Base-by-base conservation (phyloP, 306 rosid species). In the Parietaria judaica region DNA sequence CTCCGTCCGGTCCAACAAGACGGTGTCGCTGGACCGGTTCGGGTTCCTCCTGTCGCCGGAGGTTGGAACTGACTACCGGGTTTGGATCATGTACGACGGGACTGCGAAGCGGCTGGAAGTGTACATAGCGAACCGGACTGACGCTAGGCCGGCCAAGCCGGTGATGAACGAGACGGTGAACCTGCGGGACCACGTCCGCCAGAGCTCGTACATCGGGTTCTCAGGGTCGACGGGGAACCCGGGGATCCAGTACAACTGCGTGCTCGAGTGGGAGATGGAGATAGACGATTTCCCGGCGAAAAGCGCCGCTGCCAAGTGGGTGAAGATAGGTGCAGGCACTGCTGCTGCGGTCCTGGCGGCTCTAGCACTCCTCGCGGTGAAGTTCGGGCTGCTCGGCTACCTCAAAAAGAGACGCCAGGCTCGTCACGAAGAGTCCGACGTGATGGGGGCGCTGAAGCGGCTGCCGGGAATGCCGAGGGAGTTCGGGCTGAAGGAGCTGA, bases 391-490 rank as follows among this genome's bases (percentile, higher is more conserved):
- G 36, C 35, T 61, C 12, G 36, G 38, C 9, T 74, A 69, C 54
- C 6, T 37, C 56, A 78, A 49, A 8, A 81, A 71, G 74, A 68
- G 57, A 36, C 65, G 49, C 50, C 52, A 41, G 66, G 51, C 47
- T n/a, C 65, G 6, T 2, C 55, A 31, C 11, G 83, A 69, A 53
- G 83, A 81, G 49, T 58, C 74, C 4, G 56, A 8, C 9, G 74
- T 74, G 51, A 36, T 51, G 2, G 80, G 76, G 12, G 57, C 69
- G 4, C 46, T 78, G 55, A 81, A 72, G 45, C 61, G 74, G 44
- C 56, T 81, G 76, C 80, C 86, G 6, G 83, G 80, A 12, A 71
- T 81, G 71, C 83, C 83, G 1, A 78, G 74, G 48, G 80, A 78
- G 66, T 81, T 78, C 55, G 66, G 67, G 69, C 73, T 66, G 61